These are phyloP conservation scores for Plenodomus lindquistii DNA, from an alignment of 2,329 filamentous ascomycete genomes.

Conservation along the genomic window DNA sequence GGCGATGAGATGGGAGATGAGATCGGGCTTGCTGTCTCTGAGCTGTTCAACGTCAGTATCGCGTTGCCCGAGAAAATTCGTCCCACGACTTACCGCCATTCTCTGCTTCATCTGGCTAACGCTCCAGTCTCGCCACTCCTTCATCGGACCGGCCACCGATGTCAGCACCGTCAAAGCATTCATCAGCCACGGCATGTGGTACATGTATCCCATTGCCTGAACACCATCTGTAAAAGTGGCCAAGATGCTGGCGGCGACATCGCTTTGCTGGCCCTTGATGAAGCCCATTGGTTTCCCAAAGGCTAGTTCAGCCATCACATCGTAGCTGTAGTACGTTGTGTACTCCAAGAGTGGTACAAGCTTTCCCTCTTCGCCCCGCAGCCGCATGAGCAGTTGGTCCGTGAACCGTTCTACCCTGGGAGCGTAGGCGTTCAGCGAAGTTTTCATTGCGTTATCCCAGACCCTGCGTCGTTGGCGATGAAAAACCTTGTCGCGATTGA, in stretches of 20 bases:
- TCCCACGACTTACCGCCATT: conserved; percentile 19
- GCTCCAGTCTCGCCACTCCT: conserved; percentile 30
- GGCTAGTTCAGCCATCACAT: conserved; percentile 51
- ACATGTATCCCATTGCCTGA: conserved; percentile 24
- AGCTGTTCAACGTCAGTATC: conserved; percentile 8
- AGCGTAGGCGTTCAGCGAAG: conserved; percentile 25
- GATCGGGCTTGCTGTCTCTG: conserved; percentile 21
- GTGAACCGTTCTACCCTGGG: conserved; percentile 28
- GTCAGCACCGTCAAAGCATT: conserved; percentile 25
- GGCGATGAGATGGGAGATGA: conserved; percentile 28
- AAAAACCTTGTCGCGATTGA: conserved; percentile 29
- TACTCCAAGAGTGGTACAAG: conserved; percentile 46
- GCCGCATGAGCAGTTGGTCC: conserved; percentile 21
- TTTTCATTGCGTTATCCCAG: conserved; percentile 38
- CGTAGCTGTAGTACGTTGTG: conserved; percentile 50
- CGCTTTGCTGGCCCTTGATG: conserved; percentile 39
- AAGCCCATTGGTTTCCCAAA: conserved; percentile 50
- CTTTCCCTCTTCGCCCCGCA: conserved; percentile 22
- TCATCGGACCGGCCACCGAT: conserved; percentile 28
- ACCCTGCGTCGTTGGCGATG: conserved; percentile 31
- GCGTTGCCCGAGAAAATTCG: background rate
- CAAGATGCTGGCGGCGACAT: conserved; percentile 22
- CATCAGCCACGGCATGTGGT: conserved; percentile 34
- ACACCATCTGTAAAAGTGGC: conserved; percentile 39
- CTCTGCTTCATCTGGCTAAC: conserved; percentile 24